phyloP scores from a whole-genome alignment of 306 rosid genomes.

The Pyrus communis region DNA sequence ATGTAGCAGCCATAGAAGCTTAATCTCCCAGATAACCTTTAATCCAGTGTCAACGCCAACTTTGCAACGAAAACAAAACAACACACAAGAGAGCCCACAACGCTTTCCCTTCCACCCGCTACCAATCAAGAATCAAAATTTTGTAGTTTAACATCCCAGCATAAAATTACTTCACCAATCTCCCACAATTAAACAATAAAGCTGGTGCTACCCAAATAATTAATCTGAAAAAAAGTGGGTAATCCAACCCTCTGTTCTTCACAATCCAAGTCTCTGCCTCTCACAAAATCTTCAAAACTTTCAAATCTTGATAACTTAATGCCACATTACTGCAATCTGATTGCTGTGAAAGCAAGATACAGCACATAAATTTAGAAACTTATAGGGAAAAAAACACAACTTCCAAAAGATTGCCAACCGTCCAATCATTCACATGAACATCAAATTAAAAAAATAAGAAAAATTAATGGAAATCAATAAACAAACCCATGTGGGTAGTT shows the following conservation, averaged over 20 bases:
- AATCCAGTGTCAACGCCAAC: background rate
- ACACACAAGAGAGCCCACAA: background rate
- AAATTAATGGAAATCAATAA: background rate
- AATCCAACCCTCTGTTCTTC: slow-evolving; percentile 10
- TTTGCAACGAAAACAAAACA: background rate
- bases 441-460: background rate
- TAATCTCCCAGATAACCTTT: background rate
- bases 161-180: background rate
- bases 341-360: background rate
- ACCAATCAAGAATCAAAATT: slow-evolving; percentile 52
- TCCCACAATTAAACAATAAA: slow-evolving; percentile 3
- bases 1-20: slow-evolving; percentile 44
- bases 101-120: slow-evolving; percentile 30
- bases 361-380: background rate
- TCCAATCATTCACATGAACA: background rate
- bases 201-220: slow-evolving; percentile 7
- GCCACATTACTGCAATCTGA: background rate
- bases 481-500: background rate
- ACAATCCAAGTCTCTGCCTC: background rate
- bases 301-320: background rate
- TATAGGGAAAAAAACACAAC: background rate
- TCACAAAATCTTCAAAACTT: background rate
- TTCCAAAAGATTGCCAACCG: background rate
- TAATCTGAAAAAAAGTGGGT: background rate
- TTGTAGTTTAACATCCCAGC: slow-evolving; percentile 49